These are phyloP conservation scores for Trichosanthes cucumerina DNA, from an alignment of 306 rosid species.

Conservation along the genomic window DNA sequence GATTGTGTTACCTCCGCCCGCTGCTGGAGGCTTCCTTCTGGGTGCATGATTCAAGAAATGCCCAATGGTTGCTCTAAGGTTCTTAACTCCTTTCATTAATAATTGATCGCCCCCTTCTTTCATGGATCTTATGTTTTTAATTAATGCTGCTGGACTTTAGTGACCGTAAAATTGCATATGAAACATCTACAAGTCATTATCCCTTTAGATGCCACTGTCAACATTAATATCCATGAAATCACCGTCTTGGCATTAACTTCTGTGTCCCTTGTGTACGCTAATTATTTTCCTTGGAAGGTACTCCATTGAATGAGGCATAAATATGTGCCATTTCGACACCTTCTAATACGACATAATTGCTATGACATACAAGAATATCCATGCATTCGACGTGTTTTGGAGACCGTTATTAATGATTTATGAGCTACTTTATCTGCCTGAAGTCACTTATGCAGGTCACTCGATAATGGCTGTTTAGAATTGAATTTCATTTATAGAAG, in stretches of 20 bases:
- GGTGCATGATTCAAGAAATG: constrained; percentile 53
- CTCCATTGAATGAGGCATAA: not conserved
- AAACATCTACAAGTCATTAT: not conserved
- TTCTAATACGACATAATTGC: not conserved
- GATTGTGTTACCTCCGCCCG: not conserved
- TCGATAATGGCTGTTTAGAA: not conserved
- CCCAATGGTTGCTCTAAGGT: constrained; percentile 40
- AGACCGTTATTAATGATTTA: not conserved
- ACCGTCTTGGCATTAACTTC: not conserved
- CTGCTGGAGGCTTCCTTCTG: constrained; percentile 65
- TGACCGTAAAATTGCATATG: not conserved
- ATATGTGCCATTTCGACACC: not conserved
- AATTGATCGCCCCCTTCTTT: not conserved
- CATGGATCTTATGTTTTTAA: not conserved
- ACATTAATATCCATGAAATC: not conserved
- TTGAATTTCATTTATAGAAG: not conserved
- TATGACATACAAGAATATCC: not conserved
- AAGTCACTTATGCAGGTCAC: not conserved
- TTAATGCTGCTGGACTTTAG: not conserved
- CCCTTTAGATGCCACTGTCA: not conserved
- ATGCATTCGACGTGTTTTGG: not conserved
- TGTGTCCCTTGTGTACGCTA: not conserved
- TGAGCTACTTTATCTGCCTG: not conserved
- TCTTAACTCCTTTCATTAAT: constrained; percentile 5
- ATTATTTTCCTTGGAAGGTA: constrained; percentile 1